Evolutionary conservation across 352 stramenopile species (phyloP).

Genomic region (Pythium phragmitis): DNA sequence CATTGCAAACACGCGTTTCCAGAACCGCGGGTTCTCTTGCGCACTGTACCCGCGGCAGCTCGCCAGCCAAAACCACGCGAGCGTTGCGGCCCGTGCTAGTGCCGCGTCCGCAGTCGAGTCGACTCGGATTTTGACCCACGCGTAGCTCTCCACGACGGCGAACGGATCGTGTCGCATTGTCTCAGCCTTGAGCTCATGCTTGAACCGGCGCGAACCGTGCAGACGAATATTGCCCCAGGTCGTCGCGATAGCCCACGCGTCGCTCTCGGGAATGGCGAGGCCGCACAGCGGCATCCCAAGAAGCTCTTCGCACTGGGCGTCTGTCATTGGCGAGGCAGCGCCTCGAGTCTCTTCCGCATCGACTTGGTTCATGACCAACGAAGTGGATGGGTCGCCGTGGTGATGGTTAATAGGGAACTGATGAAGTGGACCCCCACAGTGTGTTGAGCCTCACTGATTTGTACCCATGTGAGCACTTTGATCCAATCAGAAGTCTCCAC

Average conservation of each 20-base stretch:
- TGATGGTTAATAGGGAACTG: too few species aligned
- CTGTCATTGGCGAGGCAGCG: not conserved
- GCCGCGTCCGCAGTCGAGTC: not conserved
- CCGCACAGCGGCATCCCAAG: not conserved
- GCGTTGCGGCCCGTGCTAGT: not conserved
- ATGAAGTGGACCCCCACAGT: too few species aligned
- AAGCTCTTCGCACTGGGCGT: not conserved
- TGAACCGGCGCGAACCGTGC: not conserved
- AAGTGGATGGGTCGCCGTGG: too few species aligned
- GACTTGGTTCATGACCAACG: not conserved
- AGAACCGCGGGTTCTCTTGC: constrained; percentile 15
- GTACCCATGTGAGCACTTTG: not conserved
- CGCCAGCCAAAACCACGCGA: constrained; percentile 11
- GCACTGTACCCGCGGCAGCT: constrained; percentile 13
- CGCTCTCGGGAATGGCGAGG: not conserved
- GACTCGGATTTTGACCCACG: constrained; percentile 12
- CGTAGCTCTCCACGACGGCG: constrained; percentile 5
- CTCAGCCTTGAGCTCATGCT: constrained; percentile 5
- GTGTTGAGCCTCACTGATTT: not conserved
- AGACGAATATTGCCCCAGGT: constrained; percentile 1
- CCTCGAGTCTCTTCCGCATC: not conserved
- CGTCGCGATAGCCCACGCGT: constrained; percentile 13
- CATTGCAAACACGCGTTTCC: constrained; percentile 13
- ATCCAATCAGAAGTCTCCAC: too few species aligned
- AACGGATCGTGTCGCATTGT: not conserved